phyloP scores from a whole-genome alignment of 73 alveolate species.

The Durusdinium trenchii region DNA sequence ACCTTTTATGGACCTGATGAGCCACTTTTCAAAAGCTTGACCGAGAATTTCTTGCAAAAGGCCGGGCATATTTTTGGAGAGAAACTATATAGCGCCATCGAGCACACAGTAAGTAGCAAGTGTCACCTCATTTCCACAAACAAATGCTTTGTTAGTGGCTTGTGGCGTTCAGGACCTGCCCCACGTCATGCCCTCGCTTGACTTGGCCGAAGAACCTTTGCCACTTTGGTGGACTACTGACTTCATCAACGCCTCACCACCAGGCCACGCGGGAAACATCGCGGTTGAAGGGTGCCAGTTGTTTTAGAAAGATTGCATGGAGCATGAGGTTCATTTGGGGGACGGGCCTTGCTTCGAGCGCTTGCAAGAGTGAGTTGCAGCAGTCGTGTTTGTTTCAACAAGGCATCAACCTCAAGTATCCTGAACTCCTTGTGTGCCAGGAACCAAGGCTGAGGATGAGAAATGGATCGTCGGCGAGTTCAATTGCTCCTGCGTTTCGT shows the following conservation, averaged over 20 bases:
- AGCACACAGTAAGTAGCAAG: too few species aligned
- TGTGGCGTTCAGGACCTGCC: slow-evolving; percentile 67
- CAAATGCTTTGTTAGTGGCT: too few species aligned
- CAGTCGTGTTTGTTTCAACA: too few species aligned
- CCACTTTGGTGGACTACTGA: slow-evolving; percentile 45
- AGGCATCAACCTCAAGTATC: too few species aligned
- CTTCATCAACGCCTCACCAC: slow-evolving; percentile 88
- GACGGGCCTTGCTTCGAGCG: too few species aligned
- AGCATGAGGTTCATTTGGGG: too few species aligned
- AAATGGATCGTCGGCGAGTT: slow-evolving; percentile 53
- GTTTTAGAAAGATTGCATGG: too few species aligned
- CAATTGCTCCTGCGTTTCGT: not conserved
- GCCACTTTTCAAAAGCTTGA: not conserved
- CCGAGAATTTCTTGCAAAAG: slow-evolving; percentile 38
- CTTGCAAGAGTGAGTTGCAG: too few species aligned
- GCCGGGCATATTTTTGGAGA: not conserved
- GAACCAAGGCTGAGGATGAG: slow-evolving; percentile 36
- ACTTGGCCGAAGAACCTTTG: slow-evolving; percentile 46
- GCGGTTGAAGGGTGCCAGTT: too few species aligned
- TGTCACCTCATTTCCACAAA: too few species aligned
- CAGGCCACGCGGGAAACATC: not conserved
- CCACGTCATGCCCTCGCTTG: slow-evolving; percentile 35
- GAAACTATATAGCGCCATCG: too few species aligned
- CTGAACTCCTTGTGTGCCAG: too few species aligned
- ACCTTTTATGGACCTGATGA: slow-evolving; percentile 61